Base-by-base conservation (phyloP, 768 basidiomycete genomes). In the Tricholoma hemisulphureum region DNA sequence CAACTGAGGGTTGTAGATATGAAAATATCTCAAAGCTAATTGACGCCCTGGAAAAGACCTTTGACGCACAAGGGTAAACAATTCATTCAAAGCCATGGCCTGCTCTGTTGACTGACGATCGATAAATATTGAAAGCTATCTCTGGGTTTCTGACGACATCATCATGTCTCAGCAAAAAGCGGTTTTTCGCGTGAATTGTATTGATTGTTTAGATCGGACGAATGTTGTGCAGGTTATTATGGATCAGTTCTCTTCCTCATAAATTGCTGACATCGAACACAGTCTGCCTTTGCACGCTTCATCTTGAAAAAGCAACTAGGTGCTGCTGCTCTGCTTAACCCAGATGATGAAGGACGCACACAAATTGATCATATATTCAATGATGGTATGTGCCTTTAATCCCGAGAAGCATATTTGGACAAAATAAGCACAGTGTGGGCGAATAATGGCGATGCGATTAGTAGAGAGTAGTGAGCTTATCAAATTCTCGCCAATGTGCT, bases 381-480 rank as follows among this genome's bases (percentile, higher is more conserved):
- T 61, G 85, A 91, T 68, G 84, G 91, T 91, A 71, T 62, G 69
- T 53, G 23, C 50, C 20, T 18, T 51, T 32, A 11, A 34, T 49
- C 21, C 14, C 39, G 51, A 52, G 6, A 46, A 24, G 55, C 32
- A 1, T 26, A 11, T 31, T 20, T 54, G 31, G 4, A 23, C 7
- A 43, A 34, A 16, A 21, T n/a, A n/a, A 37, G 20, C 45, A 21
- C 58, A 91, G 91, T 93, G 16, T 99, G 97, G 97, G 97, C 97
- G 2, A 97, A 98, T 67, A 98, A 98, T 63, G 97, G 97, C 0
- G 97, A 99, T 69, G 89, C 93, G 5, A 91, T 97, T 58, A 95
- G 91, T 69, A 82, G 89, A 55, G 88, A 89, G 55, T 93, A 92
- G 90, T 91, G 67, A 68, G 87, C 79, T 2, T 56, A 13, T 37